Conservation (phyloP, 2,329 filamentous ascomycete species). For the Mycosphaerella arachidis region DNA sequence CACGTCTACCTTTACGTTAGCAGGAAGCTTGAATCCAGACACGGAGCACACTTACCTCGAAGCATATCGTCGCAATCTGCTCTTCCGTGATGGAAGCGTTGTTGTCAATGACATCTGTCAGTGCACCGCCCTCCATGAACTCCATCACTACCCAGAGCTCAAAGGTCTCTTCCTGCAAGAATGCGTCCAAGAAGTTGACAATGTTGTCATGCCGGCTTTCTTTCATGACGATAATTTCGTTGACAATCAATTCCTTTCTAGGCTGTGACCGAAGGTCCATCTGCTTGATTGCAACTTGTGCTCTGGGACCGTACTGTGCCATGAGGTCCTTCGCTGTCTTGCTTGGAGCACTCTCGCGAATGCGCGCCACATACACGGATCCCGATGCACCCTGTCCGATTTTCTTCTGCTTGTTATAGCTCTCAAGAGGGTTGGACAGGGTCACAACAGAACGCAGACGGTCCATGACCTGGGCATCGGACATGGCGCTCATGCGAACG, state of each 20-base stretch:
- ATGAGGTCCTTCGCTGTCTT: slow-evolving; percentile 71
- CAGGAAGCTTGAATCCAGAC: background rate
- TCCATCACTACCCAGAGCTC: slow-evolving; percentile 99
- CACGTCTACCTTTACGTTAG: slow-evolving; percentile 65
- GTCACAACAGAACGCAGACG: slow-evolving; percentile 91
- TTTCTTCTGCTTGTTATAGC: slow-evolving; percentile 99
- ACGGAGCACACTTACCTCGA: slow-evolving; percentile 63
- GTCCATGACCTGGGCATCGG: slow-evolving; percentile 93
- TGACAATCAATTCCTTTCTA: slow-evolving; percentile 95
- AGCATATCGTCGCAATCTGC: slow-evolving; percentile 95
- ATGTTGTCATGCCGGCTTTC: slow-evolving; percentile 98
- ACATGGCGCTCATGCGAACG: slow-evolving; percentile 98
- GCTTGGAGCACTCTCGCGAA: slow-evolving; percentile 85
- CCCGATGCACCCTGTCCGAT: slow-evolving; percentile 97
- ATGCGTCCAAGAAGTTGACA: slow-evolving; percentile 97
- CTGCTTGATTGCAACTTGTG: slow-evolving; percentile 97
- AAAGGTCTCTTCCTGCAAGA: slow-evolving; percentile 86
- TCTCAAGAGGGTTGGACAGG: slow-evolving; percentile 88
- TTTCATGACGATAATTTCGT: slow-evolving; percentile 99
- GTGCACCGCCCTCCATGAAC: slow-evolving; percentile 96
- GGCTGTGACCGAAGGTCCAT: slow-evolving; percentile 98
- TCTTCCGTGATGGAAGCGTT: slow-evolving; percentile 91
- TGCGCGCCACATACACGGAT: slow-evolving; percentile 94
- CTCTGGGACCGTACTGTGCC: slow-evolving; percentile 71
- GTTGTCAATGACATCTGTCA: slow-evolving; percentile 98